phyloP scores from a whole-genome alignment of 139 green algal genomes.

The Desmodesmus armatus region DNA sequence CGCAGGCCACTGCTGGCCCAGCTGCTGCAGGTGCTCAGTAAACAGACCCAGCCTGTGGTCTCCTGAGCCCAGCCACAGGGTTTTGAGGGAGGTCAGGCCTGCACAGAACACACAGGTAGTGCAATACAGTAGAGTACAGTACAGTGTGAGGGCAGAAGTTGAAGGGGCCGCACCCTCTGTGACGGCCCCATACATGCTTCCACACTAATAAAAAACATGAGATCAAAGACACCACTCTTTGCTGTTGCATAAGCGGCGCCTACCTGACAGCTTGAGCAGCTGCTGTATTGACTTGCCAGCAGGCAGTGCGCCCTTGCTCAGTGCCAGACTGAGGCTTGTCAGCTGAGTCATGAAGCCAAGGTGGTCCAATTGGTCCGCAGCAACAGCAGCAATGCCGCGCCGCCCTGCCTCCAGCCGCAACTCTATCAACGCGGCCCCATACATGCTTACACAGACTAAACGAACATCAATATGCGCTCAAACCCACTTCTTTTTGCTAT shows the following conservation, averaged over 20 bases:
- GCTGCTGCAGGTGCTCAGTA: not conserved
- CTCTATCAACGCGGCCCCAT: too few species aligned
- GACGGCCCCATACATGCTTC: too few species aligned
- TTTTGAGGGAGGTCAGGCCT: not conserved
- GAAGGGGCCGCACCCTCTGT: too few species aligned
- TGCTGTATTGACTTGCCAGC: not conserved
- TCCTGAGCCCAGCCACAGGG: constrained; percentile 2
- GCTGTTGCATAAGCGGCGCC: too few species aligned
- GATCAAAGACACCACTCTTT: too few species aligned
- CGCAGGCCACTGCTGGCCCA: constrained; percentile 7
- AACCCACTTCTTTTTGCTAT: too few species aligned
- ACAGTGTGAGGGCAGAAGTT: not conserved
- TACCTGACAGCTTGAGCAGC: not conserved
- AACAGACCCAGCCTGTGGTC: not conserved
- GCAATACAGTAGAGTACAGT: not conserved
- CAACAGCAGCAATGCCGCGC: not conserved
- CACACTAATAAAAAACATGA: too few species aligned
- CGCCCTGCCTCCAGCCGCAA: not conserved
- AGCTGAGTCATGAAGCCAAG: not conserved
- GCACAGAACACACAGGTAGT: not conserved
- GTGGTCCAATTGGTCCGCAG: not conserved
- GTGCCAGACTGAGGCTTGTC: not conserved
- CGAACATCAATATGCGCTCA: too few species aligned
- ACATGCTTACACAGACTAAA: too few species aligned
- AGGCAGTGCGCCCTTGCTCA: not conserved